phyloP scores from a whole-genome alignment of 169 alveolate species.

The Neospora caninum region DNA sequence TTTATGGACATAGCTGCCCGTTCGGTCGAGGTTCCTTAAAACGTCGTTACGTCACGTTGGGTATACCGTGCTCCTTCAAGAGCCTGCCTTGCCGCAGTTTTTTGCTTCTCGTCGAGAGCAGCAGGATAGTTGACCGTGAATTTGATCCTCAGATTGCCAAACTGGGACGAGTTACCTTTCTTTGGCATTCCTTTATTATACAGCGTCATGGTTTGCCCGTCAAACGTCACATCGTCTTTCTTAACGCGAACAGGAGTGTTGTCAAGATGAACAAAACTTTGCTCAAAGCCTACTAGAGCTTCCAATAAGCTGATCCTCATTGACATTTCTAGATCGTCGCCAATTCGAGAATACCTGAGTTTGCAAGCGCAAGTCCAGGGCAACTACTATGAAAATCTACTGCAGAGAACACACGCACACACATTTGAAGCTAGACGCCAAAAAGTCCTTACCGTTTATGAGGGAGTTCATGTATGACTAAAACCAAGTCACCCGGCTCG shows the following conservation, averaged over 20 bases:
- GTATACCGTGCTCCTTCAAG: constrained; percentile 14
- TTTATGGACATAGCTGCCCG: not conserved
- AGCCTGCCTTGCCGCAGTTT: constrained; percentile 74
- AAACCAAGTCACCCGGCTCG: constrained; percentile 74
- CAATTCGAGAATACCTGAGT: constrained; percentile 65
- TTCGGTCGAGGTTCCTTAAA: not conserved
- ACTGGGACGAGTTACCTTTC: constrained; percentile 56
- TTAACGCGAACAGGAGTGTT: constrained; percentile 62
- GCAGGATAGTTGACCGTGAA: constrained; percentile 71
- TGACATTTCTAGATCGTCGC: constrained; percentile 71
- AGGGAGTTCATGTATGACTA: constrained; percentile 72
- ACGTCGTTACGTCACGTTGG: not conserved
- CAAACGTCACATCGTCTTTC: constrained; percentile 63
- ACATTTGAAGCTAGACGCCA: not conserved
- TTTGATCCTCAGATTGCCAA: constrained; percentile 69
- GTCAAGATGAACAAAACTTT: constrained; percentile 67
- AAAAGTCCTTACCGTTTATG: constrained; percentile 38
- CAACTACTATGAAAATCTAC: not conserved
- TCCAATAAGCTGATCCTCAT: constrained; percentile 71
- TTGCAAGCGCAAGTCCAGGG: not conserved
- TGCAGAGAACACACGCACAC: not conserved
- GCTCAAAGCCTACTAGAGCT: constrained; percentile 74
- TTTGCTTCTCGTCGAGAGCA: constrained; percentile 70
- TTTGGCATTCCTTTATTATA: constrained; percentile 76
- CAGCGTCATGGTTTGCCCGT: constrained; percentile 70